Evolutionary conservation across 352 stramenopile species (phyloP), one percentile per base, ranked within the genome.

Genomic region (Plasmopara halstedii): DNA sequence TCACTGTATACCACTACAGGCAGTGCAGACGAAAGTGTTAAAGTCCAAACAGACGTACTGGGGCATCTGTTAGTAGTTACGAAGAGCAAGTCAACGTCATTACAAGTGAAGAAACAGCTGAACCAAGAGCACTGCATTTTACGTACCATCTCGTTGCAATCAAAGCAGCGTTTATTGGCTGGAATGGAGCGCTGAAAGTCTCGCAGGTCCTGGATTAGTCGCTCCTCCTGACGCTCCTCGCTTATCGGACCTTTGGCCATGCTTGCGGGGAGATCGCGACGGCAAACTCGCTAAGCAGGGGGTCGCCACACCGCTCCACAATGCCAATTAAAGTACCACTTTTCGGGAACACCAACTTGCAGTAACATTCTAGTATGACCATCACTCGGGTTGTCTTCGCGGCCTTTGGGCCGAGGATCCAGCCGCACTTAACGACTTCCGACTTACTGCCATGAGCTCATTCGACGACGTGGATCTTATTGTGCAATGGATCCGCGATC

Each of bases 11-110:
- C 88, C 88, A 41, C 85, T 96, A 61, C 88, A 97, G 1, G 85
- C 70, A 18, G 88, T 97, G 70, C 88, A 97, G n/a, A 96, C 84
- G 43, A 96, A 97, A 23, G 87, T 97, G 56, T 95, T 95, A 66
- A 96, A 96, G 53, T 95, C 87, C 47, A 94, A 59, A 36, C 86
- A 93, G 31, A 97, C 68, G 52, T 95, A 97, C 48, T 97, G 86
- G 17, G 88, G 88, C 69, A 91, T 91, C 83, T 94, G 13, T 4
- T 17, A 42, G 36, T 19, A 14, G 33, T 11, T 11, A 42, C 9
- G 6, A 45, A 49, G 14, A 42, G 2, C 50, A 31, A 11, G 13
- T 41, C 31, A 32, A 33, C 27, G 38, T 60, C 27, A 58, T n/a
- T 15, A 19, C 18, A 48, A 11, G 22, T 17, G 18, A n/a, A n/a